Base-by-base conservation (phyloP, 352 stramenopile species). In the Phytophthora palmivora region DNA sequence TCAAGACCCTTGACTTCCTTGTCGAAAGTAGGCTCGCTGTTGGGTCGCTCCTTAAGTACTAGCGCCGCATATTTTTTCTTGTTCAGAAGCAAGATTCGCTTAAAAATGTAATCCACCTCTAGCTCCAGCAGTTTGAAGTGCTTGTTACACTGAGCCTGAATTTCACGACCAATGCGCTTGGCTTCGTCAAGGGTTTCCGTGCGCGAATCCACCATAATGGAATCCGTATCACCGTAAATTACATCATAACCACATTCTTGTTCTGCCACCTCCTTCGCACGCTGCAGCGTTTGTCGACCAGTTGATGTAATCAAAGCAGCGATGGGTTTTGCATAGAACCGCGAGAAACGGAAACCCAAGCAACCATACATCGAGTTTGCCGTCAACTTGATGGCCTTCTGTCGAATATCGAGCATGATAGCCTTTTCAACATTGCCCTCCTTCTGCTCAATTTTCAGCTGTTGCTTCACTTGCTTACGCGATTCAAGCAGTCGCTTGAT, bases 311-410 rank as follows among this genome's bases (percentile, higher is more conserved):
- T 97, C n/a, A 99, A 79, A 12, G 97, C 97, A 42, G 98, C 98
- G 63, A 99, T 99, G 14, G 97, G 96, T 67, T 99, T 98, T 16
- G 97, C 97, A 69, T 98, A 99, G 71, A 99, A 99, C 3, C 98
- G 92, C 37, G 96, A 99, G 70, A 98, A 94, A 11, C 93, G 96
- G 74, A 99, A 99, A 50, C 98, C 98, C 18, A 99, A 87, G 76
- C 98, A 99, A 55, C 98, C 98, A 68, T 99, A 99, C 98, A 99
- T 99, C 5, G 96, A 99, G 88, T 99, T 99, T 54, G 98, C 98
- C 15, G 97, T 99, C 36, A 99, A 79, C 70, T 99, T 99, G 43
- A 99, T 95, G 14, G 98, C 98, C 78, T 98, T 98, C 70, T 99
- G 98, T 42, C 97, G 95, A 85, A 99, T 99, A 71, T 99, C 96